Evolutionary conservation across 176 grass and related monocot genomes (phyloP).

Genomic region (Hordeum marinum): DNA sequence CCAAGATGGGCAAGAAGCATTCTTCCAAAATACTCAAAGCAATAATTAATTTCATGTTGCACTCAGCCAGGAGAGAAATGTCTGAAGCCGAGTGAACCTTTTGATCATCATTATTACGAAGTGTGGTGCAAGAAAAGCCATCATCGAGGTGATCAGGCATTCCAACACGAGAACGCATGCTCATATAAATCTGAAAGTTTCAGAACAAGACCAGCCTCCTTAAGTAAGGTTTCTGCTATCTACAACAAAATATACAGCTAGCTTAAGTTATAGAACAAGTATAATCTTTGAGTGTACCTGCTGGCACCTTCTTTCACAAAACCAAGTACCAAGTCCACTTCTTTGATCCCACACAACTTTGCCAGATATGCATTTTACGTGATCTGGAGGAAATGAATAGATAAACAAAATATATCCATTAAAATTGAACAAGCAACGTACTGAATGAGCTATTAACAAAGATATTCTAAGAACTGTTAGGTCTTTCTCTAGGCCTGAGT

Average conservation of each 20-base stretch:
- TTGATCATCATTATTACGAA: conserved; percentile 66
- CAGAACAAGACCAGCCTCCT: conserved; percentile 14
- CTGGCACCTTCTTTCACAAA: conserved; percentile 73
- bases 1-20: conserved; percentile 79
- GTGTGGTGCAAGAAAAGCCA: conserved; percentile 58
- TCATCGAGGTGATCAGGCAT: conserved; percentile 44
- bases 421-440: background rate
- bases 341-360: conserved; percentile 28
- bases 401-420: conserved; percentile 4
- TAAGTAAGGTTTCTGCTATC: conserved; percentile 14
- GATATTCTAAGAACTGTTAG: background rate
- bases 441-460: conserved; percentile 2
- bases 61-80: conserved; percentile 76
- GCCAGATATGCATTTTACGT: conserved; percentile 64
- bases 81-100: conserved; percentile 42
- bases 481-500: background rate
- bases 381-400: conserved; percentile 54
- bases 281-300: conserved; percentile 49
- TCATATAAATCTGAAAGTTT: conserved; percentile 50
- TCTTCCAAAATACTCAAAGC: conserved; percentile 87
- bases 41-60: conserved; percentile 89
- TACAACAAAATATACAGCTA: background rate
- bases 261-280: conserved; percentile 7
- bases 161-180: conserved; percentile 60
- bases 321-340: conserved; percentile 47